Conservation (phyloP, 1,284 basidiomycete genomes). For the Ceratobasidium sp. region DNA sequence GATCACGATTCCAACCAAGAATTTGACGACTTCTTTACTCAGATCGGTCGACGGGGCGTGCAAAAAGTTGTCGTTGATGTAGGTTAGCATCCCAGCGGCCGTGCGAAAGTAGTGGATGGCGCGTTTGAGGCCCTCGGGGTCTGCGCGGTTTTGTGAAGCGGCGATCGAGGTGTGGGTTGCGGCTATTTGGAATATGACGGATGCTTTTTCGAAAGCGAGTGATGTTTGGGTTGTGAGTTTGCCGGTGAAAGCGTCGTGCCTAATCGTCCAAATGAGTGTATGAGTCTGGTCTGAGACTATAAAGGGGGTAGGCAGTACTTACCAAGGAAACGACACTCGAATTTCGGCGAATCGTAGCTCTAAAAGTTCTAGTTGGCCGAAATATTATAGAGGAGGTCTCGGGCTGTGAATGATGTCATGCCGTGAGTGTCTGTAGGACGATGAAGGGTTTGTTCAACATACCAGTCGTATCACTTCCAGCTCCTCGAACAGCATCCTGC, state of each 20-base stretch:
- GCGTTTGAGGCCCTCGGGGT: slow-evolving; percentile 94
- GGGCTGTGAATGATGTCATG: slow-evolving; percentile 56
- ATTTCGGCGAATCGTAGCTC: slow-evolving; percentile 98
- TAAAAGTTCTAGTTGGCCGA: slow-evolving; percentile 96
- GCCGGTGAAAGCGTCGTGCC: slow-evolving; percentile 93
- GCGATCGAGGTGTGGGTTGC: slow-evolving; percentile 92
- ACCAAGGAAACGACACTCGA: slow-evolving; percentile 92
- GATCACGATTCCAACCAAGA: slow-evolving; percentile 83
- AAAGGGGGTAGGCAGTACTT: neutral
- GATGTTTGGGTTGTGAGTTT: slow-evolving; percentile 95
- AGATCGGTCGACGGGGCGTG: slow-evolving; percentile 99
- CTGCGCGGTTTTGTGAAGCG: slow-evolving; percentile 78
- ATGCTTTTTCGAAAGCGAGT: slow-evolving; percentile 98
- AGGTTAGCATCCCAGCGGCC: slow-evolving; percentile 96
- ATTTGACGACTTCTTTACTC: slow-evolving; percentile 92
- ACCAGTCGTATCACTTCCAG: slow-evolving; percentile 93
- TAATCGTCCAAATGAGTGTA: slow-evolving; percentile 40
- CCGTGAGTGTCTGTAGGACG: neutral
- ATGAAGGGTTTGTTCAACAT: slow-evolving; percentile 44
- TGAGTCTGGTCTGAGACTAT: slow-evolving; percentile 42
- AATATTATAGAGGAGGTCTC: slow-evolving; percentile 98
- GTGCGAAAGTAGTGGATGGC: slow-evolving; percentile 92
- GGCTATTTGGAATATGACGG: slow-evolving; percentile 95
- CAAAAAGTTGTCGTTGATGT: slow-evolving; percentile 99
- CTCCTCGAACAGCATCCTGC: slow-evolving; percentile 94